These are phyloP conservation scores for Camptophora hylomeconis DNA, from an alignment of 2,329 filamentous ascomycete genomes.

Conservation along the genomic window DNA sequence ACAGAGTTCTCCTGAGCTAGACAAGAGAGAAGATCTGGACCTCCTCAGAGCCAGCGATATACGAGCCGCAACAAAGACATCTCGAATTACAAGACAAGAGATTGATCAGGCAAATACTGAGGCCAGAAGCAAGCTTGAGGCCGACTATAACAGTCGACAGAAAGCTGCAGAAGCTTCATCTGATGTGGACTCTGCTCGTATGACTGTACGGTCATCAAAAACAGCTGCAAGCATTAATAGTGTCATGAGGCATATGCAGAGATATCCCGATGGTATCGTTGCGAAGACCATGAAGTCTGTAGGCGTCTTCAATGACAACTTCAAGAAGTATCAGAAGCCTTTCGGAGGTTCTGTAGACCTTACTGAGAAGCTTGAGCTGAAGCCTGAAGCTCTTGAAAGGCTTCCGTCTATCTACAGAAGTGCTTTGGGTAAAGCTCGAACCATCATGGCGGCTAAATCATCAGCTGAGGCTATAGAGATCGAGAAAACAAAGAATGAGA, in stretches of 20 bases:
- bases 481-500: constrained; percentile 5
- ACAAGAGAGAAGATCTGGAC: constrained; percentile 19
- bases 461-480: no score
- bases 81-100: constrained; percentile 14
- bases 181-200: no score
- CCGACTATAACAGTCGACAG: constrained; percentile 13
- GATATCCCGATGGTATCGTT: constrained; percentile 16
- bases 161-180: constrained; percentile 7
- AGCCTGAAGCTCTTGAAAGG: constrained; percentile 8
- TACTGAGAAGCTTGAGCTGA: constrained; percentile 11
- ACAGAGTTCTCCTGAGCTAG: not conserved
- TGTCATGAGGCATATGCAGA: constrained; percentile 12
- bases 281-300: constrained; percentile 14
- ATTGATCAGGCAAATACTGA: constrained; percentile 12
- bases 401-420: constrained; percentile 11
- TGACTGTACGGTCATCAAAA: no score
- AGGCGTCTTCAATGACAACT: constrained; percentile 9
- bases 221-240: constrained; percentile 5
- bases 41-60: constrained; percentile 25
- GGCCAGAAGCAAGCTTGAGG: constrained; percentile 14
- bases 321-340: constrained; percentile 8
- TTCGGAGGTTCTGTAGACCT: no score
- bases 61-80: constrained; percentile 19
- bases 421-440: no score
- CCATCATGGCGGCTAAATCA: no score